phyloP scores from a whole-genome alignment of 257 asterid genomes.

The Fraxinus pennsylvanica region DNA sequence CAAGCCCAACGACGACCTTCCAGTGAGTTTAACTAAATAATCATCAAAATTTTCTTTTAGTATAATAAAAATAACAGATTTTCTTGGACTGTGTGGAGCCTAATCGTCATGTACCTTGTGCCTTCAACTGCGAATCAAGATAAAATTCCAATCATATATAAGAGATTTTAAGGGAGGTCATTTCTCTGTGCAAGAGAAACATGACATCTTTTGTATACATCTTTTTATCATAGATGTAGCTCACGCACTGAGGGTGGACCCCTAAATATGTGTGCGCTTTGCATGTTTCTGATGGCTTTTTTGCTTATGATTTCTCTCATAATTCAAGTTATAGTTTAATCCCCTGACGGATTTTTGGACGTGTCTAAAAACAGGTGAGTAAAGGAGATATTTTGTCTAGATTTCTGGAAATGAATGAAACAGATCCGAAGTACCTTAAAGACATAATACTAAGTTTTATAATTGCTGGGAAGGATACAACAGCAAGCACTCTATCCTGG shows the following conservation, averaged over 20 bases:
- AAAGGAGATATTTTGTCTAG: conserved; percentile 60
- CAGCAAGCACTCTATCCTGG: conserved; percentile 59
- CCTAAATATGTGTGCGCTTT: neutral
- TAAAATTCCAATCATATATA: no score
- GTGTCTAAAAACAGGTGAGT: conserved; percentile 28
- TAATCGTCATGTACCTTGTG: no score
- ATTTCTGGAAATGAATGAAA: conserved; percentile 42
- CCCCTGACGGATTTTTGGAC: conserved; percentile 14
- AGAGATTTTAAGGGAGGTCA: no score
- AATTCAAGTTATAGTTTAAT: no score
- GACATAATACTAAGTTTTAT: conserved; percentile 54
- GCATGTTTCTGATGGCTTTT: neutral
- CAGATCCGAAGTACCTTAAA: conserved; percentile 45
- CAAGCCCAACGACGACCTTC: conserved; percentile 13
- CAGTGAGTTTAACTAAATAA: neutral
- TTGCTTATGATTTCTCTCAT: neutral
- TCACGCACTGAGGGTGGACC: no score
- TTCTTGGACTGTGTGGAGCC: no score
- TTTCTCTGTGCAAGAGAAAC: no score
- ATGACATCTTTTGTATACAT: no score
- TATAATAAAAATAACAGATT: no score
- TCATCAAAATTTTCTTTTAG: neutral
- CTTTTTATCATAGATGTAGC: no score
- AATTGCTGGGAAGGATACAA: conserved; percentile 63
- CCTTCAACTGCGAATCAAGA: no score